Base-by-base conservation (phyloP, 495 filamentous ascomycete genomes). In the Lentithecium fluviatile region DNA sequence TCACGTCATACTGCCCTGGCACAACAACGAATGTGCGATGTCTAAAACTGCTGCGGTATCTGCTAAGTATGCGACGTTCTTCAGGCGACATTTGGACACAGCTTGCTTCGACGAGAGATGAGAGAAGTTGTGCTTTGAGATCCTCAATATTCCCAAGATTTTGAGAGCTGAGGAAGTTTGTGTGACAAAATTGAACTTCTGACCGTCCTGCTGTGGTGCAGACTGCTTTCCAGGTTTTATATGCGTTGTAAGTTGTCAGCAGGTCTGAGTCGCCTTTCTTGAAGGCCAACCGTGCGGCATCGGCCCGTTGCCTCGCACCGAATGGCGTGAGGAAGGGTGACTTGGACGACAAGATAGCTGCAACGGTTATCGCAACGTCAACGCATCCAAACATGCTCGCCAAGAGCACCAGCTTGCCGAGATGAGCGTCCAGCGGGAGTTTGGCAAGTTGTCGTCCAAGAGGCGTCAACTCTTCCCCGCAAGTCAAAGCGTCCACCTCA, bases 81-180 rank as follows among this genome's bases (percentile, higher is more conserved):
- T 80, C 77, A 1, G 80, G 74, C 2, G 87, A 86, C 1, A 98
- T 81, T 37, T 76, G 83, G 12, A 97, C 72, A 55, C 95, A 87
- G 0, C 90, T 89, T 0, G 90, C 85, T 64, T 97, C 94, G 11
- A 85, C 86, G 0, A 97, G 79, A 1, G 87, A 85, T 3, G 88
- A 84, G 1, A 95, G 74, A 3, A 98, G 82, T 64, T 98, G 94
- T 20, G 87, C 88, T 69, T 97, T 97, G 42, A 97, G 76, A 64
- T 98, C 94, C 68, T 98, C 94, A 62, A 98, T 96, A 52, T 89
- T 92, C 15, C 83, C 80, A 0, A 98, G 79, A 0, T 88, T 92
- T 69, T 95, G 91, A 4, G 82, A 76, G 17, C 83, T 91, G 51
- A 98, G 82, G 69, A 88, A 97, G 72, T 94, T 96, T 76, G 91